These are phyloP conservation scores for Mycocentrospora acerina DNA, from an alignment of 2,329 filamentous ascomycete genomes.

Conservation along the genomic window DNA sequence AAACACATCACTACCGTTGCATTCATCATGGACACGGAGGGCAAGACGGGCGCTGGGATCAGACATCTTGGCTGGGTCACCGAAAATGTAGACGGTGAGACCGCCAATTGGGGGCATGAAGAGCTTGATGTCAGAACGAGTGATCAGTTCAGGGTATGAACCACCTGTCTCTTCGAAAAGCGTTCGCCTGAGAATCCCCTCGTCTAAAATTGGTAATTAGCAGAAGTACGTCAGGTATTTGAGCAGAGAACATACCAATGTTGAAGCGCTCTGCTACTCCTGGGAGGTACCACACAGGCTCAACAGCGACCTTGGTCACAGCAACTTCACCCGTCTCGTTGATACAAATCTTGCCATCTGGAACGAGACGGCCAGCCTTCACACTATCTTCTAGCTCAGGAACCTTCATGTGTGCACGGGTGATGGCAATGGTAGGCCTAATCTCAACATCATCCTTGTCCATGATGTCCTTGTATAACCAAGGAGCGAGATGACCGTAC, in stretches of 20 bases:
- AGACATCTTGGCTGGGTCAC: conserved; percentile 90
- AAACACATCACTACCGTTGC: conserved; percentile 97
- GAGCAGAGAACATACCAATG: conserved; percentile 60
- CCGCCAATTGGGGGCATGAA: conserved; percentile 96
- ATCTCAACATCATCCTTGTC: conserved; percentile 80
- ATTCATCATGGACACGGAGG: conserved; percentile 82
- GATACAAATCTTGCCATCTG: conserved; percentile 87
- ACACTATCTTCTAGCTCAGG: conserved; percentile 92
- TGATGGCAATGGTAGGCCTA: conserved; percentile 87
- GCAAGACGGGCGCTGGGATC: conserved; percentile 80
- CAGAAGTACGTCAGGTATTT: not conserved
- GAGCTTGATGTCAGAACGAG: conserved; percentile 88
- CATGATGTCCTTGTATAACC: conserved; percentile 78
- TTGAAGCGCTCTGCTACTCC: conserved; percentile 85
- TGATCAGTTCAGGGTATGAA: conserved; percentile 95
- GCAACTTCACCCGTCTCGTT: conserved; percentile 84
- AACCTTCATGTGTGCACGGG: conserved; percentile 93
- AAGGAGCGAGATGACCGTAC: conserved; percentile 82
- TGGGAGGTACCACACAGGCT: conserved; percentile 69
- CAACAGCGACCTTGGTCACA: conserved; percentile 95
- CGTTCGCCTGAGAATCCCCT: conserved; percentile 79
- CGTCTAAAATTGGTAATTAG: conserved; percentile 60
- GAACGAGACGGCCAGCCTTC: conserved; percentile 69
- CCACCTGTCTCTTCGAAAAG: conserved; percentile 95
- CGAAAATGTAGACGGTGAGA: conserved; percentile 95